Evolutionary conservation across 2,329 filamentous ascomycete species (phyloP), one percentile per base, ranked within the genome.

Genomic region (Periglandula ipomoeae): DNA sequence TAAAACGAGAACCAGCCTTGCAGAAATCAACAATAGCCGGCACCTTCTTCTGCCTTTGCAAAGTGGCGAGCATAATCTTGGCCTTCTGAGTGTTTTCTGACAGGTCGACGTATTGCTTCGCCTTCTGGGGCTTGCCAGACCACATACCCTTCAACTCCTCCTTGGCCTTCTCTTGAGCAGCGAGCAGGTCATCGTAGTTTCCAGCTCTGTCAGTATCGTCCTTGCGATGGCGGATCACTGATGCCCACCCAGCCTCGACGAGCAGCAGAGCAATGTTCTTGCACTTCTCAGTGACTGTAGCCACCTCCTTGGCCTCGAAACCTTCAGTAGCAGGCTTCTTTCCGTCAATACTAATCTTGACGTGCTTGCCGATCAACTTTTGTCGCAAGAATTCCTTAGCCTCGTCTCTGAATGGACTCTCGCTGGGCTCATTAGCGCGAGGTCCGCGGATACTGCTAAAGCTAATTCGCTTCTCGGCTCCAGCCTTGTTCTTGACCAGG

Each of bases 341-440:
- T 50, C 93, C 93, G 63, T 98, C 90, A 51, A 95, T 82, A 47
- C 79, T 85, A 49, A 96, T 81, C 65, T 85, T 87, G 56, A 97
- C 89, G 56, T 95, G 88, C 74, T 98, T 98, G 52, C 90, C 93
- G 61, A 98, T 98, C 27, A 96, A 68, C 66, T 84, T 89, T 75
- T 95, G 95, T 48, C 93, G 84, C 55, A 97, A 67, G 63, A 91
- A 97, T 65, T 98, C 93, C 73, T 98, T 98, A 27, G 93, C 91
- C 63, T 96, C 91, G 11, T 93, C 86, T 56, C 82, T 79, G 73
- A 91, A 98, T 0, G 89, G 89, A 37, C 87, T 79, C 67, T 97
- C 91, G 50, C 88, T 85, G 19, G 87, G 79, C 65, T 97, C 91
- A 43, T 82, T 85, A 3, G 86, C 79, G 62, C 95, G 90, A n/a